Conservation (phyloP, 139 green algal genomes). For the Picochlorum sp. region DNA sequence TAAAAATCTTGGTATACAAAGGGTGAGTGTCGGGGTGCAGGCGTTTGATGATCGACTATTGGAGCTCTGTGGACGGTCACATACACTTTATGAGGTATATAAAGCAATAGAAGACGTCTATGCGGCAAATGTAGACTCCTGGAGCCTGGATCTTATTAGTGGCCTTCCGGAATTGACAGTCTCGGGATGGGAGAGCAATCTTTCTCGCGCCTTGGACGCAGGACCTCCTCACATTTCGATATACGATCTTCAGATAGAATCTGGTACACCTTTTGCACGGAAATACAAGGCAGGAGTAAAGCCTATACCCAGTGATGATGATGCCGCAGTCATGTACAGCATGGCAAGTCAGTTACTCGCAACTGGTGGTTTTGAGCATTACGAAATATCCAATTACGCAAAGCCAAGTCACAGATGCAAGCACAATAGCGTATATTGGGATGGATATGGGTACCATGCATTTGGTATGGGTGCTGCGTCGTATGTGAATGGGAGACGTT, state of each 20-base stretch:
- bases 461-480: slow-evolving; percentile 85
- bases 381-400: slow-evolving; percentile 91
- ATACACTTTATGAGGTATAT: slow-evolving; percentile 52
- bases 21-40: slow-evolving; percentile 89
- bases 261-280: slow-evolving; percentile 77
- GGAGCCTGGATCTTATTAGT: slow-evolving; percentile 88
- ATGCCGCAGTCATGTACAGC: slow-evolving; percentile 66
- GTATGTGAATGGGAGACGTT: slow-evolving; percentile 51
- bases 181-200: slow-evolving; percentile 48
- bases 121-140: slow-evolving; percentile 40
- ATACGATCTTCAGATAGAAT: slow-evolving; percentile 96
- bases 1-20: slow-evolving; percentile 62
- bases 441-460: slow-evolving; percentile 53
- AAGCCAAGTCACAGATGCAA: slow-evolving; percentile 50
- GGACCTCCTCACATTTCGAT: slow-evolving; percentile 75
- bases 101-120: slow-evolving; percentile 55
- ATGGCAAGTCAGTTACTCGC: slow-evolving; percentile 42
- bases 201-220: slow-evolving; percentile 50
- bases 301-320: slow-evolving; percentile 52
- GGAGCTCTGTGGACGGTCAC: slow-evolving; percentile 52
- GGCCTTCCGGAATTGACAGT: slow-evolving; percentile 64
- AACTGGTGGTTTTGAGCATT: slow-evolving; percentile 68
- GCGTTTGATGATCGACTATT: slow-evolving; percentile 50
- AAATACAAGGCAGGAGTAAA: slow-evolving; percentile 48
- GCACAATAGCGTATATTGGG: slow-evolving; percentile 94